Base-by-base conservation (phyloP, 495 filamentous ascomycete species). In the Aspergillus sclerotioniger region DNA sequence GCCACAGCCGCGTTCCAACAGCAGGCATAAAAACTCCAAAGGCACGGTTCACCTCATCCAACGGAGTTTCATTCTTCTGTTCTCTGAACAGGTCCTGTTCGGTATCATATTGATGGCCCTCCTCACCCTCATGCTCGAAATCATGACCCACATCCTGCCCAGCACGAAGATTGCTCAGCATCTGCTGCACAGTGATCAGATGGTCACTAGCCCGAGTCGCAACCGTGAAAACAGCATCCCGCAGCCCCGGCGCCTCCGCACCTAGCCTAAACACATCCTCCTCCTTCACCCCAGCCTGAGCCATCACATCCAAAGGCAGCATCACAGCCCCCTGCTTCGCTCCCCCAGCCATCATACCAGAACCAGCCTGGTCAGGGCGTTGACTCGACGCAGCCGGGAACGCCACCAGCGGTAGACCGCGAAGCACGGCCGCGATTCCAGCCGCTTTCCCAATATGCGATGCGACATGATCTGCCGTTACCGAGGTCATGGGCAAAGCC, bases 121-220 rank as follows among this genome's bases (percentile, higher is more conserved):
- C 84, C 65, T 95, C 91, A 8, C 82, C 85, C 61, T 87, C 81
- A 61, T 95, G 90, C 67, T 96, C 92, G 69, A 90, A 96, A 0
- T 88, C 88, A 66, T 96, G 92, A 0, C 89, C 90, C 0, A 88
- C 84, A 54, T 83, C 85, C 58, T 86, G 70, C 0, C 90, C 90
- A 20, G 84, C 81, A 31, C 84, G 80, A 12, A 96, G 69, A 64
- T 89, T 89, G 69, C 82, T 85, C 61, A 96, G 67, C 94, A 98
- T 95, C 69, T 94, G 90, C 59, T 93, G 78, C 15, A 88, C 93
- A 0, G 94, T 98, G 58, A 97, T 96, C 49, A 98, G 73, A 71
- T 98, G 94, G 74, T 98, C 94, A 68, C 90, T 92, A 6, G 94
- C 94, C 32, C 91, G 82, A 0, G 94, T 98, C 0, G 94, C 94